Conservation (phyloP, 768 basidiomycete genomes). For the Tremella mesenterica region DNA sequence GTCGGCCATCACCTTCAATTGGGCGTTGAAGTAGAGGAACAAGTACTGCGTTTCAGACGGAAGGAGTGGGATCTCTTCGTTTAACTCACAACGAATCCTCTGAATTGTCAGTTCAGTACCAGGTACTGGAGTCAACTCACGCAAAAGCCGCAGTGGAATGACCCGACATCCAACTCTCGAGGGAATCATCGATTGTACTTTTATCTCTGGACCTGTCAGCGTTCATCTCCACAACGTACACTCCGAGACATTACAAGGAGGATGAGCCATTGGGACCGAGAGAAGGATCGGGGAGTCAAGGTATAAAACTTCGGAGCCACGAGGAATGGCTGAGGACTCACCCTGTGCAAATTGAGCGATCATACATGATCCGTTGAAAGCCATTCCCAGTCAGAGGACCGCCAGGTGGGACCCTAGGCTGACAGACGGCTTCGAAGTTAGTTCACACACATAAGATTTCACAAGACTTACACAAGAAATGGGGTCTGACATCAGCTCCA, state of each 20-base stretch:
- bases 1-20: slow-evolving; percentile 54
- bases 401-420: slow-evolving; percentile 46
- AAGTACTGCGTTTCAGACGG: slow-evolving; percentile 11
- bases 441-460: slow-evolving; percentile 45
- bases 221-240: background rate
- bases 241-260: background rate
- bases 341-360: slow-evolving; percentile 52
- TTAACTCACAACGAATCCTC: slow-evolving; percentile 46
- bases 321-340: too few species aligned
- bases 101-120: slow-evolving; percentile 3
- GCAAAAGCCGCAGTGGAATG: slow-evolving; percentile 57
- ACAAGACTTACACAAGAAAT: slow-evolving; percentile 1
- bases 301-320: too few species aligned
- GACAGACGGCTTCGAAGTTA: slow-evolving; percentile 53
- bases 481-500: background rate
- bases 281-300: background rate
- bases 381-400: slow-evolving; percentile 49
- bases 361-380: slow-evolving; percentile 51
- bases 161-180: slow-evolving; percentile 51
- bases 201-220: slow-evolving; percentile 44
- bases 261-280: background rate
- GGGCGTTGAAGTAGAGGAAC: slow-evolving; percentile 24
- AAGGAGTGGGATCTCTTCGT: background rate
- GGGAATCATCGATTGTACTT: slow-evolving; percentile 53
- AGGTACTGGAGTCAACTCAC: slow-evolving; percentile 9